Percentiles rank a stretch among this genome's conserved stretches.
Conservation (phyloP, 2,329 filamentous ascomycete genomes). For the Talaromyces sp. region DNA sequence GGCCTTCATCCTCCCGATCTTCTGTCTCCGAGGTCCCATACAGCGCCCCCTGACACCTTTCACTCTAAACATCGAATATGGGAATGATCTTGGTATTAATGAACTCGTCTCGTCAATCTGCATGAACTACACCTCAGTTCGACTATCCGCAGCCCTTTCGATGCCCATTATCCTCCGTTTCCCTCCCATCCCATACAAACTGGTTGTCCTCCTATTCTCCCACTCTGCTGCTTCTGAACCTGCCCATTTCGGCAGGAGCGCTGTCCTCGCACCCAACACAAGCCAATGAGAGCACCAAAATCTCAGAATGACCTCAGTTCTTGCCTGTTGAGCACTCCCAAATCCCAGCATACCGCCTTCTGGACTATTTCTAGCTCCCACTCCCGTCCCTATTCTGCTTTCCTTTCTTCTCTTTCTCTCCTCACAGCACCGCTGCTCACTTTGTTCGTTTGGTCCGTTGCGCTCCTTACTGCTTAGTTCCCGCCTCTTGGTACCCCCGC, state of each 20-base stretch:
- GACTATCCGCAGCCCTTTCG: not conserved
- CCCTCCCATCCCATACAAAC: not conserved
- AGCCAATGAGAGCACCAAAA: not conserved
- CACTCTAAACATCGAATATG: not conserved
- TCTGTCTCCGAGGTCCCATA: not conserved
- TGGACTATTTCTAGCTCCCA: not conserved
- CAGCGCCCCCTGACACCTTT: not conserved
- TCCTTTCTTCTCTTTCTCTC: not conserved
- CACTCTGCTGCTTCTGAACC: not conserved
- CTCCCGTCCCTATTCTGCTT: not conserved
- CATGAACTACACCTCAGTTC: not conserved
- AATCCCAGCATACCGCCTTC: not conserved
- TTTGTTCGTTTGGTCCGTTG: conserved; percentile 1
- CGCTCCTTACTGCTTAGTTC: not conserved
- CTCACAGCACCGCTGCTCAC: not conserved
- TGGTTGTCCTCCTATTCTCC: not conserved
- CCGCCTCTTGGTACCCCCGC: not conserved
- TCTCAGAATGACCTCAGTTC: not conserved
- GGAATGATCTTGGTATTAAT: not conserved
- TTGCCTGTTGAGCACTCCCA: not conserved
- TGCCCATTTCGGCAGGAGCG: not conserved
- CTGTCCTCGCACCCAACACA: not conserved
- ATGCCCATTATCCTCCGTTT: not conserved
- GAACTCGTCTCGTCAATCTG: not conserved
- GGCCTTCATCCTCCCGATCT: not conserved